A percentile compares a stretch with the other conserved stretches of the same genome.
Evolutionary conservation across 495 filamentous ascomycete genomes (phyloP).

Genomic region (Staphylotrichum longicolle): DNA sequence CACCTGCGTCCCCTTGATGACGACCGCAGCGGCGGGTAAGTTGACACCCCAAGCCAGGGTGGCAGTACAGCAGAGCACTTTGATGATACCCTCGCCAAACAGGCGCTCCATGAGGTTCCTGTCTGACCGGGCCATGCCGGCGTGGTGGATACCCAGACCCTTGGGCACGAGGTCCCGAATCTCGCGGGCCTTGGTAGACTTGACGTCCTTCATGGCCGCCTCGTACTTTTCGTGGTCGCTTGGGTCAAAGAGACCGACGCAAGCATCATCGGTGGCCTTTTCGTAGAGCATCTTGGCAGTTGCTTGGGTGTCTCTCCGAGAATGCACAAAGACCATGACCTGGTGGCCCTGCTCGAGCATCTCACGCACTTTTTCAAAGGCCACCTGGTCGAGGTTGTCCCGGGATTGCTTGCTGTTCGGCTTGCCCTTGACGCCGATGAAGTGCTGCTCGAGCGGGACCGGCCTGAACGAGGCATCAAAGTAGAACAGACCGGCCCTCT

Average conservation of each 20-base stretch:
- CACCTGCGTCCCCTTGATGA: conserved; percentile 96
- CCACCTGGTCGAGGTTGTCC: conserved; percentile 81
- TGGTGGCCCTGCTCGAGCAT: conserved; percentile 89
- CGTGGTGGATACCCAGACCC: conserved; percentile 93
- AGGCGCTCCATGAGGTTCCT: conserved; percentile 89
- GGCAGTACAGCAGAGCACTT: conserved; percentile 96
- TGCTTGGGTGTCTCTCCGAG: conserved; percentile 85
- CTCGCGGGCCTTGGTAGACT: conserved; percentile 76
- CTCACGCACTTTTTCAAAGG: conserved; percentile 91
- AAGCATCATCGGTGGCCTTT: conserved; percentile 76
- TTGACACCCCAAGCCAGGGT: conserved; percentile 99
- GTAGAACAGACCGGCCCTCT: conserved; percentile 89
- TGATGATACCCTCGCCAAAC: conserved; percentile 84
- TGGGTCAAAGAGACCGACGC: conserved; percentile 78
- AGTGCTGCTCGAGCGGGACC: conserved; percentile 95
- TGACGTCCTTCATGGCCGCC: conserved; percentile 74
- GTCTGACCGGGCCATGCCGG: conserved; percentile 89
- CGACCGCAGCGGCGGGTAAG: conserved; percentile 90
- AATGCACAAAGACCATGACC: conserved; percentile 99
- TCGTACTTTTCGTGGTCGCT: conserved; percentile 66
- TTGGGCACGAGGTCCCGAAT: conserved; percentile 84
- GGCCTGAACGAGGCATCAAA: conserved; percentile 95
- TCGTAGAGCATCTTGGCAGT: conserved; percentile 84
- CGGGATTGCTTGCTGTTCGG: conserved; percentile 69
- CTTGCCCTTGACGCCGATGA: conserved; percentile 94